Evolutionary conservation across 257 asterid genomes (phyloP), one percentile per base, ranked within the genome.

Genomic region (Scutellaria baicalensis): DNA sequence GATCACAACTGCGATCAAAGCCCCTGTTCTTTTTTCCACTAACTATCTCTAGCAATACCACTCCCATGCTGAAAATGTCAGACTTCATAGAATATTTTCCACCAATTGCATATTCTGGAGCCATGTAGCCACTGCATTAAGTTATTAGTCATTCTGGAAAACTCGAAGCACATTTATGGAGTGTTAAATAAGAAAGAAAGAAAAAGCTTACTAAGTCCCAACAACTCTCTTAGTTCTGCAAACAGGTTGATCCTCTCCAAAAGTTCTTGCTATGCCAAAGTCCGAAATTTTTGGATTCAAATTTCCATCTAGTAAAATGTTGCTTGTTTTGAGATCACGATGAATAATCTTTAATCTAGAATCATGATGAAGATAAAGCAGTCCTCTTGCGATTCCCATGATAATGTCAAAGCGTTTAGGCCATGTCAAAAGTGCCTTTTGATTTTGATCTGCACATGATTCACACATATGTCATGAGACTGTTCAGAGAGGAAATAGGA

Each of bases 271-370:
- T 4, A 82, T 6, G 20, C 86, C 86, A 10, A 82, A 82, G 51
- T 82, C 84, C 2, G 86, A 66, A 13, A 82, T 82, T 63, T 82
- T 82, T 3, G 86, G 78, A 48, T 55, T 71, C 11, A 82, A 64
- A 63, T 78, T 52, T 35, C 23, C 31, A 40, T 81, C 83, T 5
- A 81, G 58, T 50, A 81, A 59, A 35, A 81, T 81, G 18, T 81
- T 81, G 83, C 85, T 81, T 2, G 83, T 58, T 51, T 81, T 81
- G 55, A 81, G 78, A 71, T 81, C 85, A 0, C 85, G 65, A 43
- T 81, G 85, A 51, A 81, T 74, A 39, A 81, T 61, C 68, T 74
- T 81, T 67, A 81, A 59, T 63, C 83, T 74, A 16, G 85, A 81
- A 62, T 81, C 85, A 6, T 71, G 80, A 40, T 81, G 85, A 23